Evolutionary conservation across 139 green algal genomes (phyloP), one percentile per base, ranked within the genome.

Genomic region (Coccomyxa sp.): DNA sequence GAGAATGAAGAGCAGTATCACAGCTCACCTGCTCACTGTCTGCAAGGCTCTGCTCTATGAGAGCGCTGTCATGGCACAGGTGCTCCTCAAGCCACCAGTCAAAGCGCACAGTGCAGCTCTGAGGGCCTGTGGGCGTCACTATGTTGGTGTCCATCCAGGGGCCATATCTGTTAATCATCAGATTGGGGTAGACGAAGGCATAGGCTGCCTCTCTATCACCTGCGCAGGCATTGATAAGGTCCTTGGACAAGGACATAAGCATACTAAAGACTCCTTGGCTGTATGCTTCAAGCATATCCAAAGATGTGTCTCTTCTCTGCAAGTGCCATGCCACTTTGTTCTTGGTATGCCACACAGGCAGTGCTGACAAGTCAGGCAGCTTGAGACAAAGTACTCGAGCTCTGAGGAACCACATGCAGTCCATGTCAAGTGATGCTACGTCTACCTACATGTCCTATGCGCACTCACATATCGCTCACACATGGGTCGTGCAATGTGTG

Each of bases 101-200:
- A 71, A 86, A 86, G 4, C 40, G 16, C 0, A 92, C 88, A 8
- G 44, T 38, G 75, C 88, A 92, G 27, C 35, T 64, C 55, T 88
- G 68, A 1, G 64, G 29, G 7, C 39, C 71, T 0, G 68, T 50
- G 0, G 89, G 89, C 7, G 85, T 5, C 31, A 91, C 86, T 8
- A 87, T 36, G 74, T 91, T 93, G 14, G 76, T 85, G 70, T 93
- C 89, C 75, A 93, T 68, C 83, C 85, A 91, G 1, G 79, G 80
- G 6, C 88, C 89, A 44, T 93, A 93, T 22, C 84, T 71, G 70
- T 92, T 94, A 50, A 92, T 44, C 85, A 91, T 90, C 10, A 90
- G 24, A 68, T 91, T 91, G n/a, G 90, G 90, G 34, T 87, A 91
- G 0, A 92, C 16, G 38, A 91, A 94, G 6, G 81, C 69, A 68